phyloP scores from a whole-genome alignment of 148 eudicot genomes.

The Rhododendron griersonianum region DNA sequence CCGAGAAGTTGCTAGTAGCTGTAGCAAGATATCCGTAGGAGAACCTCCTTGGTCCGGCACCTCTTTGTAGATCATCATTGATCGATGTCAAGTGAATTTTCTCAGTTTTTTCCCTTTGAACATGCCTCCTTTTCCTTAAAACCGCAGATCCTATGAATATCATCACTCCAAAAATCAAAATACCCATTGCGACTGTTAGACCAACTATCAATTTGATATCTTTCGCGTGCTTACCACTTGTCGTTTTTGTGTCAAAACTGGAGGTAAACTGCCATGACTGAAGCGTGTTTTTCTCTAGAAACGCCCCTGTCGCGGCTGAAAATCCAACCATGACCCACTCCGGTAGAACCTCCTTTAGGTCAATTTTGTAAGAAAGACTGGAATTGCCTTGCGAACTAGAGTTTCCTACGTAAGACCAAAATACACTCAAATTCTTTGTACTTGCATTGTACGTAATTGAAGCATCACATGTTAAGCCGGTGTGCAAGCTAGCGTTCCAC shows the following conservation, averaged over 20 bases:
- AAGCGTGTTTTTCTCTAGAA: constrained; percentile 24
- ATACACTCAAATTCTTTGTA: constrained; percentile 32
- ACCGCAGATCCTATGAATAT: background rate
- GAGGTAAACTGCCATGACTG: constrained; percentile 43
- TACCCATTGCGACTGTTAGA: constrained; percentile 14
- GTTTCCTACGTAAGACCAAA: constrained; percentile 31
- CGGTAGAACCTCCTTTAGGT: constrained; percentile 37
- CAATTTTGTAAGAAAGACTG: constrained; percentile 36
- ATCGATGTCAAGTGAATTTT: constrained; percentile 3
- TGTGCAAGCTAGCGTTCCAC: constrained; percentile 47
- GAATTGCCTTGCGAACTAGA: constrained; percentile 12
- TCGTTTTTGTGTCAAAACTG: constrained; percentile 12
- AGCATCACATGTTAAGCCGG: constrained; percentile 34
- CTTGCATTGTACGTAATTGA: constrained; percentile 41
- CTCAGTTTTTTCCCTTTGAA: background rate
- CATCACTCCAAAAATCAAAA: constrained; percentile 9
- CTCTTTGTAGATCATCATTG: constrained; percentile 24
- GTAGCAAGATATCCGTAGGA: constrained; percentile 8
- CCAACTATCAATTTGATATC: constrained; percentile 12
- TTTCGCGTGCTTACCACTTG: background rate
- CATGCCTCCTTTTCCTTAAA: background rate
- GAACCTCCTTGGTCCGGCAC: constrained; percentile 24
- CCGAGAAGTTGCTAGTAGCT: constrained; percentile 21
- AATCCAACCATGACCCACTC: constrained; percentile 50
- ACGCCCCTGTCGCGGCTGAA: constrained; percentile 40